phyloP scores from a whole-genome alignment of 768 basidiomycete genomes.

The Crepidotus variabilis region DNA sequence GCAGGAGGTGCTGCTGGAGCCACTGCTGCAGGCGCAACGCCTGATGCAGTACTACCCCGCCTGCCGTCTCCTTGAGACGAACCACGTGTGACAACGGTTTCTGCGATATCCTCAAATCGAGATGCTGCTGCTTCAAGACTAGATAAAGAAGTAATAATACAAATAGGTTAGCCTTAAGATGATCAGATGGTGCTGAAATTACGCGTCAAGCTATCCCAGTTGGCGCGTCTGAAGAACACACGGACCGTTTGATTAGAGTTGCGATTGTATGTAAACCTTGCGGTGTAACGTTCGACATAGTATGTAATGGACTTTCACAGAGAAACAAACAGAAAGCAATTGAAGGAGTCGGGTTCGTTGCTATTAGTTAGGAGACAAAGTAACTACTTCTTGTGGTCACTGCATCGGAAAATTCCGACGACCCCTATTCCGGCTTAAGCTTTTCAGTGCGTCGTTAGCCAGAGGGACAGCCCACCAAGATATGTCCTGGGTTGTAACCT shows the following conservation, averaged over 20 bases:
- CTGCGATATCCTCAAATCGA: constrained; percentile 86
- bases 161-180: constrained; percentile 5
- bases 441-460: no score
- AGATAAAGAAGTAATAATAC: constrained; percentile 21
- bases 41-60: not conserved
- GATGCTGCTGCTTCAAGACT: constrained; percentile 93
- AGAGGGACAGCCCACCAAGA: no score
- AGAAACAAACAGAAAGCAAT: not conserved
- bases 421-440: no score
- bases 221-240: not conserved
- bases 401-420: constrained; percentile 18
- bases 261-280: constrained; percentile 69
- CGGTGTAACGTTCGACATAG: constrained; percentile 22
- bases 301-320: not conserved
- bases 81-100: constrained; percentile 27
- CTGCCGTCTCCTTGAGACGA: not conserved
- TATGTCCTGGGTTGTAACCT: no score
- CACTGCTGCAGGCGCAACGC: constrained; percentile 16
- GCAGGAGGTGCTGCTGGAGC: constrained; percentile 26
- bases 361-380: no score
- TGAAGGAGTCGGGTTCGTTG: not conserved
- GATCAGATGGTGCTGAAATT: constrained; percentile 4
- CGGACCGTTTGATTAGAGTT: constrained; percentile 80
- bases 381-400: not conserved
- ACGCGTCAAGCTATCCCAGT: not conserved